These are phyloP conservation scores for Postia placenta DNA, from an alignment of 768 basidiomycete species.

Conservation along the genomic window DNA sequence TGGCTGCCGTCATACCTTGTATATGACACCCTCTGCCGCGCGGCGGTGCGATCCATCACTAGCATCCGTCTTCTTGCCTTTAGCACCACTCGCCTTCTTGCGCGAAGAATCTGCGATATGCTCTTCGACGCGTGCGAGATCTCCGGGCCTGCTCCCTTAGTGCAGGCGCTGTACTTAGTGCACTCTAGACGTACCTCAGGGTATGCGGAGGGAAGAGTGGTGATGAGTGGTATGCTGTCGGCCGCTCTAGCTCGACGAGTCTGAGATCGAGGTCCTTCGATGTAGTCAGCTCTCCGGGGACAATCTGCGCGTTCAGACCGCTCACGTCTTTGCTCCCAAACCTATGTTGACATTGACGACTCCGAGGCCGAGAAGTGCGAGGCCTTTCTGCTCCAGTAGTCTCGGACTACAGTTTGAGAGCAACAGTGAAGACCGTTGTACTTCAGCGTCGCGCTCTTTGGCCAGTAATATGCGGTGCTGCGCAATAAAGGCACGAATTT, in stretches of 20 bases:
- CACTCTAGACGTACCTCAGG: conserved; percentile 47
- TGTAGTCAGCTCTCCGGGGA: background rate
- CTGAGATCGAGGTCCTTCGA: conserved; percentile 36
- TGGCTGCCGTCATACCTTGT: conserved; percentile 46
- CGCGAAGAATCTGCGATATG: conserved; percentile 39
- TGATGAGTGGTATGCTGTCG: conserved; percentile 69
- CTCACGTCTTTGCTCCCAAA: conserved; percentile 87
- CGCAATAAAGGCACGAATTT: conserved; percentile 53
- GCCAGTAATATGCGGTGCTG: conserved; percentile 62
- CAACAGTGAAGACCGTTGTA: conserved; percentile 71
- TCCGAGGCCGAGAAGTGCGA: conserved; percentile 72
- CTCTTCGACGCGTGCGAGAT: conserved; percentile 81
- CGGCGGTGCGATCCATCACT: conserved; percentile 28
- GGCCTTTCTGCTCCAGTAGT: conserved; percentile 82
- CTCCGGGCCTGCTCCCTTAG: conserved; percentile 58
- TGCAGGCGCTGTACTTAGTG: background rate
- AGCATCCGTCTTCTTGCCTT: conserved; percentile 36
- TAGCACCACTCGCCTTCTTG: conserved; percentile 32
- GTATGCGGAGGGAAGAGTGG: conserved; percentile 80
- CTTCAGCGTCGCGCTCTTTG: conserved; percentile 78
- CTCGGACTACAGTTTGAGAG: conserved; percentile 79
- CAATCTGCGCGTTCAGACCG: background rate
- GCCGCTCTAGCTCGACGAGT: conserved; percentile 80
- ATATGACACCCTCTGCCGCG: conserved; percentile 76
- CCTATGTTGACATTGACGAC: conserved; percentile 72